Evolutionary conservation across 1,284 basidiomycete species (phyloP), one percentile per base, ranked within the genome.

Genomic region (Mycena citricolor): DNA sequence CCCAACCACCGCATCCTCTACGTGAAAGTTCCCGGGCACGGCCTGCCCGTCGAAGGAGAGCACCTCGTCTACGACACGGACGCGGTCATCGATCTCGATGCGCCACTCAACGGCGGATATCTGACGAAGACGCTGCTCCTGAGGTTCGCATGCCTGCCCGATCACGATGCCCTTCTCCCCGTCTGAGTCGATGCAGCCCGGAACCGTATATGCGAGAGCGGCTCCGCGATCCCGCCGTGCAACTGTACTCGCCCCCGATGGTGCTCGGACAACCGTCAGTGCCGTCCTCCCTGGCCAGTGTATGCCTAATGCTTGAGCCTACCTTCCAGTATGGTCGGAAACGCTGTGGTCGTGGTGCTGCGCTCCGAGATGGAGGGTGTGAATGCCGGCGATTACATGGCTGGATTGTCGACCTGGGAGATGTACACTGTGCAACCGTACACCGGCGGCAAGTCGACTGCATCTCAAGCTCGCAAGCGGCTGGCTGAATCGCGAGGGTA

Each of bases 11-110:
- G 47, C 12, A 31, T 49, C 16, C 1, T 49, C 4, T 44, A 24
- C 12, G 47, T 39, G 0, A 45, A 49, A 23, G 29, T 17, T 13
- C 30, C 46, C 8, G 8, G 17, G 5, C 4, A 19, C 16, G 14
- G 16, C 2, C 35, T 31, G 42, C 77, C 78, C 5, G 64, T 72
- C 37, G 71, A 73, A 0, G 73, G 73, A 32, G 66, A 71, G 49
- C 72, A 69, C 7, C 66, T 69, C 8, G 61, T 73, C 10, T 74
- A 74, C 49, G 76, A 80, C 44, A 59, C 60, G 2, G 66, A 68
- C 1, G 56, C 68, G 30, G 68, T 62, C 1, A 76, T 85, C 50
- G 78, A 83, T 51, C 54, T 75, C 21, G 74, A 79, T 5, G 69
- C 51, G n/a, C 54, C 70, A 6, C 60, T 81, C 7, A 61, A 79